Conservation (phyloP, 495 filamentous ascomycete genomes). For the Hypomontagnella submonticulosa region DNA sequence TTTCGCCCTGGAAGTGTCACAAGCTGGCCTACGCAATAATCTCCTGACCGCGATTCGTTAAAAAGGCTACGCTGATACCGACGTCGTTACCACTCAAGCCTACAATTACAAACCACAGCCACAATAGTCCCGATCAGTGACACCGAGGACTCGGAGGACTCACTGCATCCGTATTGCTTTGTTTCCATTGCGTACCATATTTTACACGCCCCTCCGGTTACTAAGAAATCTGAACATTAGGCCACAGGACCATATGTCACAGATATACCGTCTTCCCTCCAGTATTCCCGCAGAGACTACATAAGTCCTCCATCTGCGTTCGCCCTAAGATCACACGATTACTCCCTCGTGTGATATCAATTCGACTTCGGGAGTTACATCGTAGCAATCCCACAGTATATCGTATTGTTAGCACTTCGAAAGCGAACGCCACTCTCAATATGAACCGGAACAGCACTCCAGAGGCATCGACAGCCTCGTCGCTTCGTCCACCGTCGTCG, state of each 20-base stretch:
- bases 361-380: conserved; percentile 13
- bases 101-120: conserved; percentile 17
- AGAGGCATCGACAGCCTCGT: conserved; percentile 82
- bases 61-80: conserved; percentile 9
- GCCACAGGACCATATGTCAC: conserved; percentile 34
- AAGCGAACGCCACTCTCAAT: conserved; percentile 50
- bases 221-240: conserved; percentile 45
- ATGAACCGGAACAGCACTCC: conserved; percentile 98
- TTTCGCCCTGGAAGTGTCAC: conserved; percentile 34
- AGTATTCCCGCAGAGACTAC: conserved; percentile 46
- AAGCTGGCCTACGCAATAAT: conserved; percentile 17
- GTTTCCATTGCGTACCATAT: conserved; percentile 5
- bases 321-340: conserved; percentile 31
- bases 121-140: background rate
- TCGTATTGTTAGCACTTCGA: conserved; percentile 25
- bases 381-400: background rate
- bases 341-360: background rate
- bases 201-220: conserved; percentile 13
- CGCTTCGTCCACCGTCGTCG: conserved; percentile 88
- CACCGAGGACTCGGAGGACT: background rate
- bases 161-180: background rate
- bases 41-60: conserved; percentile 13
- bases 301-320: conserved; percentile 50
- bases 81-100: conserved; percentile 4
- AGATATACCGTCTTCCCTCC: conserved; percentile 41